Evolutionary conservation across 345 rosid species (phyloP), one percentile per base, ranked within the genome.

Genomic region (Pistacia integerrima): DNA sequence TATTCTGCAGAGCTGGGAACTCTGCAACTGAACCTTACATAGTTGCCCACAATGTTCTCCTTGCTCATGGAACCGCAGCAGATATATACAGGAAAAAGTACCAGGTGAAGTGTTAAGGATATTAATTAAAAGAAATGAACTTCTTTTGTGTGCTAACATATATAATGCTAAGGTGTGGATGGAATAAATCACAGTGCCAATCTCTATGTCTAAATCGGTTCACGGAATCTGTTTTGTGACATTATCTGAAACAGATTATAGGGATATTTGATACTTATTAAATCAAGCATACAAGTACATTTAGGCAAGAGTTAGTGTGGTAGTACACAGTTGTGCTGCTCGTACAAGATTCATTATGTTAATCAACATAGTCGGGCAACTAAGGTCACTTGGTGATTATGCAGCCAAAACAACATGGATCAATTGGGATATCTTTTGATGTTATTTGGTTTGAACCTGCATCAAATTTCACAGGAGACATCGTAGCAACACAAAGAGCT

Each of bases 11-110:
- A 52, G 82, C 79, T 1, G 99, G 99, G 59, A 90, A 93, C 81
- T 93, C 98, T n/a, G 89, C 89, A 4, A 88, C 97, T 7, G 98
- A 96, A 84, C 99, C 99, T 78, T 96, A 93, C 80, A 89, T 89
- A 1, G 98, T 92, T 0, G 97, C 85, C n/a, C 98, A 92, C 79
- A 87, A 96, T 75, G 87, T 85, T 13, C 79, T 96, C 59, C 89
- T 93, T 36, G 71, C 98, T 74, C 96, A 93, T 52, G 94, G 91
- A 13, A 81, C 89, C 0, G 93, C 64, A 0, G 89, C 80, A 0
- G 89, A 92, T 69, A 86, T 96, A 30, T 96, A 92, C 78, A 79
- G 89, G 77, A 89, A 81, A 64, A 96, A 88, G 75, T 93, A 91
- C 78, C 86, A 91, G 97, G 98, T 91, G 74, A 46, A 60, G 44